phyloP scores from a whole-genome alignment of 2,329 filamentous ascomycete species.

The Exophiala spinifera region DNA sequence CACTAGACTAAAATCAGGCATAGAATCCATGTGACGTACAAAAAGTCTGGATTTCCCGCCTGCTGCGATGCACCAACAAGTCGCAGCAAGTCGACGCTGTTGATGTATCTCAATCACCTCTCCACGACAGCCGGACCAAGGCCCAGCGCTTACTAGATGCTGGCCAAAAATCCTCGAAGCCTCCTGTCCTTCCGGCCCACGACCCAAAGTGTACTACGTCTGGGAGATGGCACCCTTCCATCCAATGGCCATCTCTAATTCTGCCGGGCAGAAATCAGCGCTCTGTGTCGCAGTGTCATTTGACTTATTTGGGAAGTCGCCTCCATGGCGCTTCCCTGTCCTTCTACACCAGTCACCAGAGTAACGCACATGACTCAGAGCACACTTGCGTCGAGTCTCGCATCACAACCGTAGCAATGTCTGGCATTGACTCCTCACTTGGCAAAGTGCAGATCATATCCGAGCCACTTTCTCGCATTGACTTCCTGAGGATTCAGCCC shows the following conservation, averaged over 20 bases:
- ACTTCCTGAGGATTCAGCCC: conserved; percentile 73
- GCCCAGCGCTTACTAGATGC: neutral
- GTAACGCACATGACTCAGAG: neutral
- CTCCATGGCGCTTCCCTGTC: neutral
- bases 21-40: conserved; percentile 14
- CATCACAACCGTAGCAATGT: neutral
- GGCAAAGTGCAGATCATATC: conserved; percentile 96
- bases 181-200: neutral
- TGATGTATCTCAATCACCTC: neutral
- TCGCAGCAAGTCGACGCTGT: neutral
- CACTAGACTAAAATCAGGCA: conserved; percentile 13
- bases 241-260: conserved; percentile 13
- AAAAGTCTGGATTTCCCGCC: neutral
- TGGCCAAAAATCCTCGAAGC: neutral
- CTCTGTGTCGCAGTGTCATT: conserved; percentile 9
- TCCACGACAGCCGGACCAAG: neutral
- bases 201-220: neutral
- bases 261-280: conserved; percentile 15
- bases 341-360: neutral
- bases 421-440: conserved; percentile 62
- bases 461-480: conserved; percentile 84
- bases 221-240: neutral
- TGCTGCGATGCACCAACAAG: neutral
- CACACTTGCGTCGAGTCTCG: neutral
- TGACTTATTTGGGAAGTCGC: conserved; percentile 12